Evolutionary conservation across 345 rosid species (phyloP).

Genomic region (Garcia nutans): DNA sequence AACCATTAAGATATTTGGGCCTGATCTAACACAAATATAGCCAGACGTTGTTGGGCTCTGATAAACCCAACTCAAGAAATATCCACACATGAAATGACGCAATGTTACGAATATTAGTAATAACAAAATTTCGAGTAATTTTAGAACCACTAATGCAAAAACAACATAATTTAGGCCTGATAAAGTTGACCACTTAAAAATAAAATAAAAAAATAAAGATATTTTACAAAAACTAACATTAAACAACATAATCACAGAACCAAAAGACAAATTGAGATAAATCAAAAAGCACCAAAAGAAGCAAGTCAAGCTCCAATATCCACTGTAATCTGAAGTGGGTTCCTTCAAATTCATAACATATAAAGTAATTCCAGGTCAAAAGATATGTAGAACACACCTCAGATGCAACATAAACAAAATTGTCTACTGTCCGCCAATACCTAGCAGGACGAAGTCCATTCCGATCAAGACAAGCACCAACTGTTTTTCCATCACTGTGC

Average conservation of each 20-base stretch:
- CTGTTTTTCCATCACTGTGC: conserved; percentile 97
- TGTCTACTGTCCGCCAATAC: conserved; percentile 92
- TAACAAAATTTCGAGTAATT: background rate
- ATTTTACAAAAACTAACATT: background rate
- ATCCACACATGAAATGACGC: background rate
- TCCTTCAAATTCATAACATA: conserved; percentile 7
- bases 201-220: too few species aligned
- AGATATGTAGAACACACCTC: conserved; percentile 58
- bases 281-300: background rate
- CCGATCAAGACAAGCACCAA: conserved; percentile 96
- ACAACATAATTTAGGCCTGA: too few species aligned
- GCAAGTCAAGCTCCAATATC: background rate
- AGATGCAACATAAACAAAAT: conserved; percentile 95
- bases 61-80: conserved; percentile 1
- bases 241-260: background rate
- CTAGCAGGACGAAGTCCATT: conserved; percentile 99
- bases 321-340: background rate
- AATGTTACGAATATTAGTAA: background rate
- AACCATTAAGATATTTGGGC: background rate
- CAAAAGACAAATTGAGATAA: background rate
- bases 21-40: background rate
- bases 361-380: conserved; percentile 12
- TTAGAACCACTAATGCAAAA: too few species aligned
- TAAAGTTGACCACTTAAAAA: too few species aligned
- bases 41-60: background rate